Evolutionary conservation across 2,329 filamentous ascomycete genomes (phyloP).

Genomic region (Cyphellophora europaea): DNA sequence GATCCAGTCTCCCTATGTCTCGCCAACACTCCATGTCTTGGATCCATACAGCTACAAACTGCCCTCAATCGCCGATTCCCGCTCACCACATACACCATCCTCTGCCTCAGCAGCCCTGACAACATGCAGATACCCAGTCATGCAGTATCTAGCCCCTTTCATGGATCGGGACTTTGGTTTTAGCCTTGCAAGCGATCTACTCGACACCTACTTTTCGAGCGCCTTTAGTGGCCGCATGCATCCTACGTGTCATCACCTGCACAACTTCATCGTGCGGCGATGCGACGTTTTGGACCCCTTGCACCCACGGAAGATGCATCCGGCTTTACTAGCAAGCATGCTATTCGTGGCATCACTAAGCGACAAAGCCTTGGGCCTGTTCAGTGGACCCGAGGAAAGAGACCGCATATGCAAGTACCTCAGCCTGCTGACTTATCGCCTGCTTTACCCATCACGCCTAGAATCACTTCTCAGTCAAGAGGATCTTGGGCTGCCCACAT

Average conservation of each 20-base stretch:
- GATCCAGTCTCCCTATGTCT: slow-evolving; percentile 13
- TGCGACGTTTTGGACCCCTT: slow-evolving; percentile 33
- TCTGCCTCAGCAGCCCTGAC: slow-evolving; percentile 7
- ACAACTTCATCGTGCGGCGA: slow-evolving; percentile 38
- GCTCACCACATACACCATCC: slow-evolving; percentile 10
- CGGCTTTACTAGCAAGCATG: slow-evolving; percentile 38
- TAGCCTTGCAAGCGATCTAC: slow-evolving; percentile 34
- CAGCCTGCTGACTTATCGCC: slow-evolving; percentile 25
- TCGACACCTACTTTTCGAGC: slow-evolving; percentile 40
- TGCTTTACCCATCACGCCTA: slow-evolving; percentile 17
- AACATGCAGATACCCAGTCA: slow-evolving; percentile 11
- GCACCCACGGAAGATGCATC: slow-evolving; percentile 32
- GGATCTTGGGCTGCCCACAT: slow-evolving; percentile 13
- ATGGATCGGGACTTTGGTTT: slow-evolving; percentile 12
- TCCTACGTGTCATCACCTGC: slow-evolving; percentile 38
- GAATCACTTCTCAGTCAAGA: slow-evolving; percentile 19
- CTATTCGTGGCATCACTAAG: slow-evolving; percentile 41
- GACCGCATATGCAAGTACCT: slow-evolving; percentile 22
- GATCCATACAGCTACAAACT: slow-evolving; percentile 15
- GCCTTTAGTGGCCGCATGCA: slow-evolving; percentile 35
- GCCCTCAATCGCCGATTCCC: slow-evolving; percentile 13
- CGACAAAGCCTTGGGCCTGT: slow-evolving; percentile 33
- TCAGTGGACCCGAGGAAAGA: slow-evolving; percentile 31
- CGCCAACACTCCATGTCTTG: slow-evolving; percentile 12
- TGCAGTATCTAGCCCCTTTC: slow-evolving; percentile 14